Percentiles rank a stretch among this genome's conserved stretches.
phyloP scores from a whole-genome alignment of 768 basidiomycete species.

The Auriculariales sp. region DNA sequence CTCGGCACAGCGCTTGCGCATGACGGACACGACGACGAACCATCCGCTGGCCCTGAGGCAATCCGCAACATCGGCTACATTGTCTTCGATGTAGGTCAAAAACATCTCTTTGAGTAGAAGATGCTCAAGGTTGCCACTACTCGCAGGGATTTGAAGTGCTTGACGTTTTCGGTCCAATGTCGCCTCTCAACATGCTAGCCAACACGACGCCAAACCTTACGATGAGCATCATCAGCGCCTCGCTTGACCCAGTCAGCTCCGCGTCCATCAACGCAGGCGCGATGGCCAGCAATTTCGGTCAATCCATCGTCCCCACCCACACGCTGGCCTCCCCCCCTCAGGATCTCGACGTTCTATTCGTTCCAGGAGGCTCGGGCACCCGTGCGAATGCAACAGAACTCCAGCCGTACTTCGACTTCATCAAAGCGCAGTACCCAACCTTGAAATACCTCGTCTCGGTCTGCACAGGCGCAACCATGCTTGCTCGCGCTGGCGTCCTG shows the following conservation, averaged over 20 bases:
- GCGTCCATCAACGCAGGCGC: no score
- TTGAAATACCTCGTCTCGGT: constrained; percentile 3
- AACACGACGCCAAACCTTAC: background rate
- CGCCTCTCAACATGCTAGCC: background rate
- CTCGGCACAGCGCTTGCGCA: no score
- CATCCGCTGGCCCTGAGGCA: no score
- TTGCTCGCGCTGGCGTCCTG: constrained; percentile 7
- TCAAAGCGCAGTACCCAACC: background rate
- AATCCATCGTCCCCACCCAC: constrained; percentile 4
- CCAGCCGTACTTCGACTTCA: background rate
- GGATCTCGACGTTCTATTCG: constrained; percentile 2
- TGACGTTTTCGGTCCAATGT: constrained; percentile 4
- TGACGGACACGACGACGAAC: no score
- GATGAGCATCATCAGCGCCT: background rate
- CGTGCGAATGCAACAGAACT: no score
- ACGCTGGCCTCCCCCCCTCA: background rate
- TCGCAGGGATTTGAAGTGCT: background rate
- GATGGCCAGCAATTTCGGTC: no score
- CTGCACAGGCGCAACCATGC: constrained; percentile 4
- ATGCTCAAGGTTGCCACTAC: no score
- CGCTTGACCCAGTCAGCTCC: constrained; percentile 1
- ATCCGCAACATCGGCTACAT: no score
- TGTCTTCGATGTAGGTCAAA: no score
- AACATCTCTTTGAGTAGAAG: no score
- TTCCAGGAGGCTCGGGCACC: background rate